Evolutionary conservation across 2,329 filamentous ascomycete genomes (phyloP).

Genomic region (Penicillium sp.): DNA sequence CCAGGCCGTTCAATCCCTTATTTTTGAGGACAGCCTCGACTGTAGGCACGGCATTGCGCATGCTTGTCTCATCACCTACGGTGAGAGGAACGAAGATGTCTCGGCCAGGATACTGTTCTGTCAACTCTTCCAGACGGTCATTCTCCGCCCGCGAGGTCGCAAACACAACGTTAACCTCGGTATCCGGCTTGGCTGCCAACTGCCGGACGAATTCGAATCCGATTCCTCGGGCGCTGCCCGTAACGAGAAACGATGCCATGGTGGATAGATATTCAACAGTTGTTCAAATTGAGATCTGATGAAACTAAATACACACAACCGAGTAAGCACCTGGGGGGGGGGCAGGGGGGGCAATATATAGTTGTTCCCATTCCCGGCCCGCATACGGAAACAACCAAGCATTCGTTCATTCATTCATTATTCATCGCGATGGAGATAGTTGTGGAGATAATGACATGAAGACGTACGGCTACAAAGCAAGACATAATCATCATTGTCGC

Average conservation of each 20-base stretch:
- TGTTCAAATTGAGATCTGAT: neutral
- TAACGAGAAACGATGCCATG: constrained; percentile 36
- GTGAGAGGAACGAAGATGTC: constrained; percentile 35
- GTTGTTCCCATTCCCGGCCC: too few relatives aligned
- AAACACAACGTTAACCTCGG: constrained; percentile 36
- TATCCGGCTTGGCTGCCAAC: constrained; percentile 25
- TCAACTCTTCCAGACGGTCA: constrained; percentile 28
- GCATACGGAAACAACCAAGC: too few relatives aligned
- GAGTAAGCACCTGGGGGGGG: too few relatives aligned
- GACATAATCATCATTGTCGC: too few relatives aligned
- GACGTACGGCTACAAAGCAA: too few relatives aligned
- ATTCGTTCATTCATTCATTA: too few relatives aligned
- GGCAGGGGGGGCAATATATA: too few relatives aligned
- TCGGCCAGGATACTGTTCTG: constrained; percentile 26
- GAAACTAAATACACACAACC: too few relatives aligned
- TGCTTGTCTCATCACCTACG: constrained; percentile 30
- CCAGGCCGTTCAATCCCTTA: constrained; percentile 27
- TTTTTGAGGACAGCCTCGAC: constrained; percentile 30
- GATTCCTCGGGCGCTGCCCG: constrained; percentile 31
- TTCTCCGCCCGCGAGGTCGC: constrained; percentile 33
- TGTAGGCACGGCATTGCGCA: constrained; percentile 30
- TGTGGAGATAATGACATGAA: too few relatives aligned
- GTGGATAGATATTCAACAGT: neutral
- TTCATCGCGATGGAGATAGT: too few relatives aligned
- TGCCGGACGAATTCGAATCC: constrained; percentile 28